Base-by-base conservation (phyloP, 2,329 filamentous ascomycete species). In the Tympanopsis confertula region DNA sequence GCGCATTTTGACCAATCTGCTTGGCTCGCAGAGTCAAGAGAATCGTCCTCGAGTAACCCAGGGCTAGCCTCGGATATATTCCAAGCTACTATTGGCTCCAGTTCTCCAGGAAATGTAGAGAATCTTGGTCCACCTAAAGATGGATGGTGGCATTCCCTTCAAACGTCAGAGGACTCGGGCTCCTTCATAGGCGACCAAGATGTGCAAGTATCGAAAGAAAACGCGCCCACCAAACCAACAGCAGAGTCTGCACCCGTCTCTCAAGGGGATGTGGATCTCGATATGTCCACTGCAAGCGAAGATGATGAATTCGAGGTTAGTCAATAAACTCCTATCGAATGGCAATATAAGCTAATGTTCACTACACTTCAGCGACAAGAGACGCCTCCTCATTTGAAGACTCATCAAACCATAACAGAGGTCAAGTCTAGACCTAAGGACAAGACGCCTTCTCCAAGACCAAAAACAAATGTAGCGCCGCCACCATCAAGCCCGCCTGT, bases 271-370 rank as follows among this genome's bases (percentile, higher is more conserved):
- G 15, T 18, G 30, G 30, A 33, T n/a, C n/a, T n/a, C n/a, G n/a
- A n/a, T 15, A 33, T 15, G 30, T 10, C 12, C 24, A 28, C 24
- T 10, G 24, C 10, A 10, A 28, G n/a, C 7, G 30, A 33, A 12
- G 30, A 33, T 18, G 30, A 33, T 33, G 30, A 33, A 15, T 33
- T 33, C 17, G 30, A 33, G 30, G 30, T 33, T 7, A 7, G 30
- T 33, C 7, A 26, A 7, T 26, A 26, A 7, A 26, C 22, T n/a
- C 22, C n/a, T 26, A 7, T 26, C 7, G 22, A 10, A 26, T 26
- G 22, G n/a, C n/a, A 26, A 26, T 26, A n/a, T 26, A 26, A 26
- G 10, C 30, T 7, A 10, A 12, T 33, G 30, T 18, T 33, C 17
- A 10, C 7, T 26, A 26, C 22, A 26, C 7, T 26, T 10, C n/a